Base-by-base conservation (phyloP, 805 yeast species). In the Tetrapisispora fleetii region DNA sequence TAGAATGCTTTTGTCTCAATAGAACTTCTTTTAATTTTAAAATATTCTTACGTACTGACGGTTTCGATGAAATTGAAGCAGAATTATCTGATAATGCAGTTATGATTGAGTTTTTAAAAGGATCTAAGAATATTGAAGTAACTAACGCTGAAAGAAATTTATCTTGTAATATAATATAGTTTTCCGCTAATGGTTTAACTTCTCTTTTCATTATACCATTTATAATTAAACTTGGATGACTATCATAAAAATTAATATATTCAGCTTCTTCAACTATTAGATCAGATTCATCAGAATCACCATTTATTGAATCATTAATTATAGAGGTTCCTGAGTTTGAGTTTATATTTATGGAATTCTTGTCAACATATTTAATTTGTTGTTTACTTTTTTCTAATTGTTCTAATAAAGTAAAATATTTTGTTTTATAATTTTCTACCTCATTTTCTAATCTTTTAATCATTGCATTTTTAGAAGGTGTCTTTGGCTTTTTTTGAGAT, bases 131-230 rank as follows among this genome's bases (percentile, higher is more conserved):
- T 2, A 59, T 53, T 1, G 67, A 59, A 2, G 67, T 58, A 22
- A 63, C 52, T 19, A 62, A 47, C 2, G 58, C 50, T 18, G 63
- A 56, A n/a, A 63, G 41, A 41, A 61, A 62, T 27, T 50, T 57
- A 52, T 64, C 67, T 39, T 61, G 62, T 9, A 58, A 51, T 6
- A 64, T 52, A n/a, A 58, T 55, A 40, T 57, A 63, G 45, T 61
- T 61, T 45, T 62, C 68, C 6, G 67, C 61, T 21, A 63, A 46
- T 5, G 67, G 65, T 50, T 64, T 62, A 11, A 64, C 60, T 38
- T 64, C 67, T 37, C 64, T 56, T 50, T 61, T 61, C 58, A 61
- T 58, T 4, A 58, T 58, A 41, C 58, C 54, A 40, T 61, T 62
- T 42, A 60, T 59, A 14, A 62, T 58, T 55, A 64, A 50, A 18